A percentile compares a stretch with the other conserved stretches of the same genome.
phyloP scores from a whole-genome alignment of 23 red algal genomes.

The Gracilaria gracilis region DNA sequence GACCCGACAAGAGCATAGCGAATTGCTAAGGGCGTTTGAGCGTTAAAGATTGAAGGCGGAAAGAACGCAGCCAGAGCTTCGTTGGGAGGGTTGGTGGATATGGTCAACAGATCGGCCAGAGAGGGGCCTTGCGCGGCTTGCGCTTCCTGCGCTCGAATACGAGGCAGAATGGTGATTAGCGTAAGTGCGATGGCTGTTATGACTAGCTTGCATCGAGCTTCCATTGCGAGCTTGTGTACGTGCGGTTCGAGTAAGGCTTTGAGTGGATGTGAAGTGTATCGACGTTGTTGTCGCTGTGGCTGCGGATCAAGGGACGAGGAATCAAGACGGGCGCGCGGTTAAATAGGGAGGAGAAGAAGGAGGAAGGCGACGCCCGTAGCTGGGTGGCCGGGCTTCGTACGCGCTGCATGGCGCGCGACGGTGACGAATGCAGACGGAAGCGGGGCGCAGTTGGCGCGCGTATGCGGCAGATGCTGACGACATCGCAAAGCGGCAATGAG shows the following conservation, averaged over 20 bases:
- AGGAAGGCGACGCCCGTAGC: no score
- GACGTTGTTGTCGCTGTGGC: no score
- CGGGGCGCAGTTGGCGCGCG: background rate
- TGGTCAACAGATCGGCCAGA: background rate
- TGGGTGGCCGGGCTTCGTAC: no score
- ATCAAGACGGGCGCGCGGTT: background rate
- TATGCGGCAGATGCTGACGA: no score
- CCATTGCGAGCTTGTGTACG: background rate
- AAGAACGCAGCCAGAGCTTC: conserved; percentile 25
- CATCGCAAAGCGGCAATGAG: no score
- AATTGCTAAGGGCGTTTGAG: conserved; percentile 26
- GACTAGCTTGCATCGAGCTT: conserved; percentile 7
- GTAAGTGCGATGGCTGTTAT: background rate
- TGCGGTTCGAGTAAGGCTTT: background rate
- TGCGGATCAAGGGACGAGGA: background rate
- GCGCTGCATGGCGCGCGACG: no score
- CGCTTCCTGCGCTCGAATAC: background rate
- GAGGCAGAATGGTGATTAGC: background rate
- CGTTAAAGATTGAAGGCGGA: conserved; percentile 21
- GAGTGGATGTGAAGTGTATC: background rate
- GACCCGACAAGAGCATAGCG: conserved; percentile 12
- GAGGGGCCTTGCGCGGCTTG: background rate
- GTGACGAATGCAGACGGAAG: background rate
- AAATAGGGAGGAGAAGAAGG: background rate
- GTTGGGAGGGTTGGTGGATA: conserved; percentile 5